Evolutionary conservation across 2,329 filamentous ascomycete genomes (phyloP).

Genomic region (Sphaerulina musiva): DNA sequence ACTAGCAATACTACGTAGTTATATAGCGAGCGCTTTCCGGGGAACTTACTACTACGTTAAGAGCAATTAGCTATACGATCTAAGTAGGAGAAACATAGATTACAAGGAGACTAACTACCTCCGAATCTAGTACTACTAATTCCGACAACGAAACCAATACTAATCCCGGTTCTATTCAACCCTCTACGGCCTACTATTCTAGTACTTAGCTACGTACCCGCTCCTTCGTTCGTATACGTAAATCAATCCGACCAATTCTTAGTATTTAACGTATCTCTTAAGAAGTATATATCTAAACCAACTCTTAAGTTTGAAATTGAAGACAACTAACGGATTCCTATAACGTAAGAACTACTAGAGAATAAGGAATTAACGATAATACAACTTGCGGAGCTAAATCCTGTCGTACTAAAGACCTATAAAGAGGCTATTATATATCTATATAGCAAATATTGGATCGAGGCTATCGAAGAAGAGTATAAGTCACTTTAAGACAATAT

Average conservation of each 20-base stretch:
- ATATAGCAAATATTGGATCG: not conserved
- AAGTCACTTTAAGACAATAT: not conserved
- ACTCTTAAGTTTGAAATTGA: too few species aligned
- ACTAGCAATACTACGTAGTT: not conserved
- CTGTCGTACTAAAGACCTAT: not conserved
- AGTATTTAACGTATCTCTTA: not conserved
- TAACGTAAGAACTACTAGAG: too few species aligned
- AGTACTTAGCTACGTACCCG: not conserved
- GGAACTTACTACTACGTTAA: not conserved
- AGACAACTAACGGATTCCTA: too few species aligned
- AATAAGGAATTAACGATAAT: too few species aligned
- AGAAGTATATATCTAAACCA: too few species aligned
- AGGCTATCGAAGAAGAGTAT: not conserved
- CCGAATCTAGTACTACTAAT: not conserved
- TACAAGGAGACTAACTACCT: not conserved
- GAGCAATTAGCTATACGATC: not conserved
- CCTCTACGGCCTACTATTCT: not conserved
- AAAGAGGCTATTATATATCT: not conserved
- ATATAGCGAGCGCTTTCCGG: not conserved
- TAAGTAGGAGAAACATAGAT: not conserved
- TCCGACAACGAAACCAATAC: not conserved
- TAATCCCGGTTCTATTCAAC: not conserved
- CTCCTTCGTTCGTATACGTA: not conserved
- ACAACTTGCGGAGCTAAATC: too few species aligned
- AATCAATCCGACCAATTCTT: not conserved